Evolutionary conservation across 2,329 filamentous ascomycete species (phyloP).

Genomic region (Coccinonectria pachysandricola): DNA sequence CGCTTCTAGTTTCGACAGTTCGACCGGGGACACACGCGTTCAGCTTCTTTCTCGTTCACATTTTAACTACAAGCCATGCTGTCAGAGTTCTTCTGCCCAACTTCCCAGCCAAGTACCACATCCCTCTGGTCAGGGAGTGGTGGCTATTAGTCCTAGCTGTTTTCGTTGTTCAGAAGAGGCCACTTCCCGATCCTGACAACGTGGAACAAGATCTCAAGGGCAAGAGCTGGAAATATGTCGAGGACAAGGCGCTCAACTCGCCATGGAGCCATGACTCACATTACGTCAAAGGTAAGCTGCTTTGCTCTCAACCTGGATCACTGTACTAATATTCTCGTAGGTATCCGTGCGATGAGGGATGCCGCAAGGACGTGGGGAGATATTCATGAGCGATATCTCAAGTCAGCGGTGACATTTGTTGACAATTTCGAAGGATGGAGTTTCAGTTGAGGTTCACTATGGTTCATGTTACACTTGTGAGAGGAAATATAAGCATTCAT

Average conservation of each 20-base stretch:
- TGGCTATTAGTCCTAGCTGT: conserved; percentile 73
- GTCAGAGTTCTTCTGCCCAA: conserved; percentile 75
- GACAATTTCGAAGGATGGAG: conserved; percentile 64
- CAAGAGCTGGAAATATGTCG: conserved; percentile 68
- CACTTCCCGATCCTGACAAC: conserved; percentile 56
- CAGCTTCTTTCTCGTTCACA: conserved; percentile 74
- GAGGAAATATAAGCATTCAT: no score
- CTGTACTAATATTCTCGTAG: conserved; percentile 26
- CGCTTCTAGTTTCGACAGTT: conserved; percentile 52
- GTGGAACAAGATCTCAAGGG: conserved; percentile 50
- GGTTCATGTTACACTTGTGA: no score
- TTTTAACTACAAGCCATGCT: conserved; percentile 79
- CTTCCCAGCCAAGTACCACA: conserved; percentile 62
- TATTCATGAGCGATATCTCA: conserved; percentile 52
- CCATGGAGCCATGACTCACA: conserved; percentile 63
- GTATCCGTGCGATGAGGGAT: conserved; percentile 63
- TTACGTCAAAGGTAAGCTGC: conserved; percentile 64
- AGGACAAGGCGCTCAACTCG: conserved; percentile 59
- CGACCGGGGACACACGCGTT: conserved; percentile 51
- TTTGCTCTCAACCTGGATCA: not conserved
- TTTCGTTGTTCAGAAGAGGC: conserved; percentile 67
- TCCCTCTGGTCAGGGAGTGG: conserved; percentile 72
- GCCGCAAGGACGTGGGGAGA: conserved; percentile 67
- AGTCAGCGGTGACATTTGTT: conserved; percentile 60
- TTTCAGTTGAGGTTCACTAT: no score